Percentiles rank a stretch among this genome's conserved stretches.
phyloP scores from a whole-genome alignment of 257 asterid genomes.

The Nicotiana obtusifolia region DNA sequence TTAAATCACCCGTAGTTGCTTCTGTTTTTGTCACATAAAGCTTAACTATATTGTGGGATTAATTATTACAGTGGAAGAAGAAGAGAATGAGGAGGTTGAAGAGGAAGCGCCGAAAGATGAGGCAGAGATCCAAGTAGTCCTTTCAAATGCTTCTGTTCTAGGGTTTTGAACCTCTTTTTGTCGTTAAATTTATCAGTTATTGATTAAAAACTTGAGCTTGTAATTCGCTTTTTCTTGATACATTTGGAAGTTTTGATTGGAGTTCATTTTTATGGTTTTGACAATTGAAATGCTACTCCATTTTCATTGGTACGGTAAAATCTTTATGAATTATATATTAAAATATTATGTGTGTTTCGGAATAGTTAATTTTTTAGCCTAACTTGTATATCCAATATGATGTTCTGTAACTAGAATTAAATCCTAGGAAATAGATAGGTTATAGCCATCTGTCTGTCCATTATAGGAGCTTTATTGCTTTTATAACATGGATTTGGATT shows the following conservation, averaged over 20 bases:
- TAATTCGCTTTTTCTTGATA: no score
- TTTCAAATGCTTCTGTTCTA: background rate
- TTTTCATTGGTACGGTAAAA: background rate
- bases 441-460: background rate
- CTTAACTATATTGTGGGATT: background rate
- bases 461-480: no score
- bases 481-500: background rate
- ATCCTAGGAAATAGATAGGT: background rate
- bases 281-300: background rate
- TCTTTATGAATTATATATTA: background rate
- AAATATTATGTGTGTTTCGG: background rate
- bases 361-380: background rate
- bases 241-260: background rate
- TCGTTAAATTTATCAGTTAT: background rate
- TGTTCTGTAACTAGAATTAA: background rate
- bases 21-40: background rate
- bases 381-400: background rate
- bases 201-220: background rate
- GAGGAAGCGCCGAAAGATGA: slow-evolving; percentile 3
- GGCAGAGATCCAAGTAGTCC: background rate
- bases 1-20: background rate
- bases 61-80: background rate
- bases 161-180: background rate
- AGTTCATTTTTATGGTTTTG: background rate
- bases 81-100: slow-evolving; percentile 5